Evolutionary conservation across 805 yeast species (phyloP), one percentile per base, ranked within the genome.

Genomic region (Wickerhamomyces pijperi): DNA sequence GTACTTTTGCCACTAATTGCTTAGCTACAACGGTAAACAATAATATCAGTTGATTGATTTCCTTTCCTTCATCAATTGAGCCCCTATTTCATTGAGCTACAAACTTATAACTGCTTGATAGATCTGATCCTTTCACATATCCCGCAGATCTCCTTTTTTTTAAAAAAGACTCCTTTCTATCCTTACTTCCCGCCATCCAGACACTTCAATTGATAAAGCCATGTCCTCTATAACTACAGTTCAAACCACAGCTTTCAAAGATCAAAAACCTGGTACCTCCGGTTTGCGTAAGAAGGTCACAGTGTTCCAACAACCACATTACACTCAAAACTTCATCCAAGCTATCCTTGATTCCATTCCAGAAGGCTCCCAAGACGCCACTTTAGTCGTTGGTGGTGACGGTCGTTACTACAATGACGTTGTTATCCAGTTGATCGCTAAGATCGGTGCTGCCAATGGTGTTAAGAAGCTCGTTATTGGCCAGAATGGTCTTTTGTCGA

Each of bases 211-310:
- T n/a, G n/a, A n/a, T n/a, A n/a, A n/a, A n/a, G n/a, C n/a, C 19
- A 44, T 44, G 49, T 32, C 46, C 19, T 34, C 39, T 15, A 33
- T 42, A 21, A 23, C 40, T 2, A 47, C 55, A 18, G 67, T 84
- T 34, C 55, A 71, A 31, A 88, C 97, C 18, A 76, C 71, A 12
- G 78, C 95, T 1, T 90, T 75, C 61, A 69, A 63, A 34, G 98
- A 88, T 64, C 98, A 90, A 60, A 92, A 88, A 59, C 97, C 98
- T 12, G 98, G 98, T 29, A 90, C 98, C 18, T 90, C 97, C 7
- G 98, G 98, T 19, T 75, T 90, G 36, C 76, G 98, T 55, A 90
- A 90, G 70, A 87, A 82, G 65, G 95, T 90, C 34, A 70, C 68
- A 19, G 88, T 85, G 19, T 90, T 90, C 66, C 76, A 85, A 63